Percentiles rank a stretch among this genome's conserved stretches.
Evolutionary conservation across 1,139 yeast species (phyloP).

Genomic region (Torulaspora pretoriensis): DNA sequence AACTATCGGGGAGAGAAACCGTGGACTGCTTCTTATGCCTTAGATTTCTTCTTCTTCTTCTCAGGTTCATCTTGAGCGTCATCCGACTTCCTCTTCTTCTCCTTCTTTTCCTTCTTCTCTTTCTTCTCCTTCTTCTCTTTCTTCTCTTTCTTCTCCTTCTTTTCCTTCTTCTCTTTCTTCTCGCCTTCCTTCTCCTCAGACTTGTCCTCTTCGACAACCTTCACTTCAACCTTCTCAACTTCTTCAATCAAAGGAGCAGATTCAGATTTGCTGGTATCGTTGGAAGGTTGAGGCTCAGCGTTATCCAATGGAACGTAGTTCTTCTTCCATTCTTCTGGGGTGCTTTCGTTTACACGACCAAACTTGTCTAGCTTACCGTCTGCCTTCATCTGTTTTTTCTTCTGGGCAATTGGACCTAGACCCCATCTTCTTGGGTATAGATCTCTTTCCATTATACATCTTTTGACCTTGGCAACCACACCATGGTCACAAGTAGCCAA

Average conservation of each 20-base stretch:
- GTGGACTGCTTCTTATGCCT: constrained; percentile 35
- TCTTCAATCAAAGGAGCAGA: constrained; percentile 39
- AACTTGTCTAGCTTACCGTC: constrained; percentile 96
- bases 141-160: constrained; percentile 50
- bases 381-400: constrained; percentile 96
- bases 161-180: constrained; percentile 39
- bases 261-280: constrained; percentile 25
- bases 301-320: constrained; percentile 79
- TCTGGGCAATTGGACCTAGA: constrained; percentile 95
- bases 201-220: constrained; percentile 38
- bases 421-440: constrained; percentile 99
- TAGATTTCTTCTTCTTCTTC: constrained; percentile 54
- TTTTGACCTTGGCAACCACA: constrained; percentile 95
- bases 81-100: constrained; percentile 61
- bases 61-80: constrained; percentile 55
- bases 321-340: constrained; percentile 90
- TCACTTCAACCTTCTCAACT: constrained; percentile 36
- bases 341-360: constrained; percentile 88
- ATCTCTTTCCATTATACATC: constrained; percentile 99
- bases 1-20: background rate
- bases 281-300: constrained; percentile 41
- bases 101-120: constrained; percentile 61
- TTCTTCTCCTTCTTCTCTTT: constrained; percentile 54
- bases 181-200: constrained; percentile 30
- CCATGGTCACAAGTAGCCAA: constrained; percentile 97